Evolutionary conservation across 2,329 filamentous ascomycete genomes (phyloP).

Genomic region (Penicillium sp.): DNA sequence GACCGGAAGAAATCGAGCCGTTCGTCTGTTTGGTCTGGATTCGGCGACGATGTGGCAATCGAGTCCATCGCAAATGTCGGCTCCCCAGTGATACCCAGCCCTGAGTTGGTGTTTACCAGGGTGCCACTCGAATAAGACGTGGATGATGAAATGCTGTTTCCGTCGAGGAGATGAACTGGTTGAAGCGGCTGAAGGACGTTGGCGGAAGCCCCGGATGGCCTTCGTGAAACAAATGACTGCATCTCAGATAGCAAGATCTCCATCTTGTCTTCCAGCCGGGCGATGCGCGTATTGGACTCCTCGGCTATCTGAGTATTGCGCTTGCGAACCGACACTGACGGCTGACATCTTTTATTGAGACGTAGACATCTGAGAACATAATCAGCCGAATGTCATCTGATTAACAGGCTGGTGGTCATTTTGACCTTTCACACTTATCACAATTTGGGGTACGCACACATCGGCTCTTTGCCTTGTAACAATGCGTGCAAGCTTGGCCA

Average conservation of each 20-base stretch:
- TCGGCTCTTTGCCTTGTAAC: constrained; percentile 31
- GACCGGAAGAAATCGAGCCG: constrained; percentile 28
- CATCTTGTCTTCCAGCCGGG: constrained; percentile 35
- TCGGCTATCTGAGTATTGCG: constrained; percentile 24
- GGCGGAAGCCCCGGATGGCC: not conserved
- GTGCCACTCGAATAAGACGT: not conserved
- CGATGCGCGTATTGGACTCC: constrained; percentile 32
- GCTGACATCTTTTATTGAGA: constrained; percentile 34
- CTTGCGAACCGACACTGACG: constrained; percentile 34
- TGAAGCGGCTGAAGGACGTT: not conserved
- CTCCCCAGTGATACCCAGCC: not conserved
- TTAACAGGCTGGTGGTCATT: not conserved
- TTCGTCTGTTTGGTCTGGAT: constrained; percentile 16
- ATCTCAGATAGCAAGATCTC: constrained; percentile 31
- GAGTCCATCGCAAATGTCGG: not conserved
- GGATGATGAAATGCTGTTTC: constrained; percentile 2
- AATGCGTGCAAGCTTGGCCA: constrained; percentile 28
- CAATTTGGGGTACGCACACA: constrained; percentile 21
- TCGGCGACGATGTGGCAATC: not conserved
- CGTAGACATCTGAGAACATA: constrained; percentile 30
- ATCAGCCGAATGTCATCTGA: constrained; percentile 1
- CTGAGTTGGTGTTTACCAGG: not conserved
- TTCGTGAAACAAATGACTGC: not conserved
- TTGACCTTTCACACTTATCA: constrained; percentile 1
- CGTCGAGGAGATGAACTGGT: not conserved